phyloP scores from a whole-genome alignment of 2,329 filamentous ascomycete genomes.

The Aspergillus alliaceus region DNA sequence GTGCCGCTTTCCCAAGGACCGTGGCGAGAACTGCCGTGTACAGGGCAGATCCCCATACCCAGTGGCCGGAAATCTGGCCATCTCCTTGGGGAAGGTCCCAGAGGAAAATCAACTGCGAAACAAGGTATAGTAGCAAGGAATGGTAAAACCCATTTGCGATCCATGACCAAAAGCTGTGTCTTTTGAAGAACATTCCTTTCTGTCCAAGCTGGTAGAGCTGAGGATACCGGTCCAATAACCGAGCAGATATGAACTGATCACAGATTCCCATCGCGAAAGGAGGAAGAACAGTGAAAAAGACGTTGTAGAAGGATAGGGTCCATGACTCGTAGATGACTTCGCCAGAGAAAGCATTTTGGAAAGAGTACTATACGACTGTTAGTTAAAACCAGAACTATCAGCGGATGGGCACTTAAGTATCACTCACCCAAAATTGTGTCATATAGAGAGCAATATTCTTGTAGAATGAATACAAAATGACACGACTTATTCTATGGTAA shows the following conservation, averaged over 20 bases:
- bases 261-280: slow-evolving; percentile 94
- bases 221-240: slow-evolving; percentile 89
- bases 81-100: slow-evolving; percentile 76
- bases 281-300: slow-evolving; percentile 92
- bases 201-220: slow-evolving; percentile 94
- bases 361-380: slow-evolving; percentile 69
- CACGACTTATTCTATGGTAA: slow-evolving; percentile 94
- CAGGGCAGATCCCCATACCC: slow-evolving; percentile 95
- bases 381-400: slow-evolving; percentile 4
- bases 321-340: slow-evolving; percentile 99
- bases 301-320: slow-evolving; percentile 99
- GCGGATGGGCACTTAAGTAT: background rate
- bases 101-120: slow-evolving; percentile 77
- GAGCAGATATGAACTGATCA: slow-evolving; percentile 94
- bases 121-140: slow-evolving; percentile 87
- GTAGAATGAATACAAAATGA: slow-evolving; percentile 98
- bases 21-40: slow-evolving; percentile 94
- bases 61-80: slow-evolving; percentile 84
- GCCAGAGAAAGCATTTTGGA: slow-evolving; percentile 97
- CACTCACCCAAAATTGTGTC: slow-evolving; percentile 95
- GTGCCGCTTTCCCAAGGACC: slow-evolving; percentile 87
- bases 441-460: slow-evolving; percentile 99
- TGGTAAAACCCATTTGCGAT: slow-evolving; percentile 94
- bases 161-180: slow-evolving; percentile 91
- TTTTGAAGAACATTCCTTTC: slow-evolving; percentile 87